These are phyloP conservation scores for Clarireedia sp. DNA, from an alignment of 2,329 filamentous ascomycete genomes.

Conservation along the genomic window DNA sequence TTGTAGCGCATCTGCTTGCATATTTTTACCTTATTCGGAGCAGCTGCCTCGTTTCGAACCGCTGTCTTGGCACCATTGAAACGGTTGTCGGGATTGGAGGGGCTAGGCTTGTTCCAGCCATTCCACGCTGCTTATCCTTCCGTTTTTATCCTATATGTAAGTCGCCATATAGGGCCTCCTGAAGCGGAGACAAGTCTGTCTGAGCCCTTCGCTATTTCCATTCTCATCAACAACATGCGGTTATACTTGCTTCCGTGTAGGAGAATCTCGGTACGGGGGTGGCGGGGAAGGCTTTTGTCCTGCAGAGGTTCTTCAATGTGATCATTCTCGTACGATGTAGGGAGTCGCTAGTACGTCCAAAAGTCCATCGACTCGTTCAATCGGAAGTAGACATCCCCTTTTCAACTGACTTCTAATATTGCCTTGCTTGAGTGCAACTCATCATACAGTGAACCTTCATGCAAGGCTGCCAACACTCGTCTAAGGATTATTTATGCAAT, in stretches of 20 bases:
- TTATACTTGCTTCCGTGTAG: neutral
- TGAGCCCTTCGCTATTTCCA: neutral
- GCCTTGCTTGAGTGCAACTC: neutral
- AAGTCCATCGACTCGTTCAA: neutral
- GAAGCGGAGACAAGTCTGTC: neutral
- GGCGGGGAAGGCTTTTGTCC: neutral
- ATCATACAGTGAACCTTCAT: too few relatives aligned
- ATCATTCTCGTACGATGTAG: neutral
- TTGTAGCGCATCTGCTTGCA: too few relatives aligned
- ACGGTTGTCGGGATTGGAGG: neutral
- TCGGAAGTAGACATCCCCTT: neutral
- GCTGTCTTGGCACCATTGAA: neutral
- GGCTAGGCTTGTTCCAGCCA: neutral
- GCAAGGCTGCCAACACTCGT: too few relatives aligned
- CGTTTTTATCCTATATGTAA: neutral
- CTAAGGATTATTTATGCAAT: too few relatives aligned
- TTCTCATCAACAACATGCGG: neutral
- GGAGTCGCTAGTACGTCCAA: neutral
- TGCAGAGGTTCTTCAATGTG: neutral
- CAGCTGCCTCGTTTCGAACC: neutral
- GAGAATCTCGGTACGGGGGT: neutral
- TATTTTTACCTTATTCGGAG: neutral
- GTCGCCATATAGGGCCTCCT: neutral
- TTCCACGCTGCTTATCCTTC: neutral
- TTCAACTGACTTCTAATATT: neutral